Evolutionary conservation across 148 eudicot genomes (phyloP), one percentile per base, ranked within the genome.

Genomic region (Simmondsia chinensis): DNA sequence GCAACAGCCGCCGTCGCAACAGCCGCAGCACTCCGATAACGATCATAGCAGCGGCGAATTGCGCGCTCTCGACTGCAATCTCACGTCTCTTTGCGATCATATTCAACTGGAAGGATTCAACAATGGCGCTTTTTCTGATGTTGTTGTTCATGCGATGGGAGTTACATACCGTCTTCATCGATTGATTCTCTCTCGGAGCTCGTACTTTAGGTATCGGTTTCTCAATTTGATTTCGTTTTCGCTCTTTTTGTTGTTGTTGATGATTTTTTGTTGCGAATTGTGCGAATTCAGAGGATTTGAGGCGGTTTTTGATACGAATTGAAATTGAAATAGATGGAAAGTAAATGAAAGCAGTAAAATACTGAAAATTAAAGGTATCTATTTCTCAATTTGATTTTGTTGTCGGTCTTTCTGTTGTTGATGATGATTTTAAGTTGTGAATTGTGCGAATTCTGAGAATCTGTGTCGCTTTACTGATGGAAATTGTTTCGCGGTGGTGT

Each of bases 181-280:
- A 44, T 76, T 93, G 28, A 66, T 93, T 51, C 73, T 93, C 38
- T 93, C 99, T 50, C 88, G 99, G 10, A 93, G 96, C 51, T 86
- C 99, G 46, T 93, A 79, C 52, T 93, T 93, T 70, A 77, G 99
- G 99, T 84, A 5, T 24, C 29, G 2, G 4, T 17, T 6, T 15
- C 15, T 4, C 6, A 3, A 17, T 54, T 33, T 42, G 12, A 12
- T 23, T 25, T 2, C 3, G 4, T 31, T 35, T 17, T 14, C 11
- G 30, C 20, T 39, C 14, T 7, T 20, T 32, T 16, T 13, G 9
- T 18, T 44, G 28, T 5, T 9, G 13, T 3, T 31, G 7, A 9
- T 33, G 33, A 3, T 46, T 37, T 26, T 20, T 10, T 2, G 26
- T 55, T 26, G 20, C 17, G 11, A 19, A 18, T 37, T 38, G 25